A percentile compares a stretch with the other conserved stretches of the same genome.
Evolutionary conservation across 345 rosid species (phyloP).

Genomic region (Firmiana major): DNA sequence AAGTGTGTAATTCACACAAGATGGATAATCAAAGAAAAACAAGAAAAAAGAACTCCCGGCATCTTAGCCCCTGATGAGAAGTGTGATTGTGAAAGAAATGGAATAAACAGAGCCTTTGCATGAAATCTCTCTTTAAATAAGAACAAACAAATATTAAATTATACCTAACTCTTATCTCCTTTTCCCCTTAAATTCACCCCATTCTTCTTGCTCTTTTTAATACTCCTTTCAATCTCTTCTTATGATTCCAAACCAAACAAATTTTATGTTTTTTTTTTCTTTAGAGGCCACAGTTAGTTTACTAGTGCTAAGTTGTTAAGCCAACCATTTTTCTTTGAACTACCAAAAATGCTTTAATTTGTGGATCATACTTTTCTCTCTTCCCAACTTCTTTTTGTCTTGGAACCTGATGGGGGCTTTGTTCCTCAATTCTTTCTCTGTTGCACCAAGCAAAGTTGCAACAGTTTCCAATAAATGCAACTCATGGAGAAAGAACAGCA

Average conservation of each 20-base stretch:
- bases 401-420: constrained; percentile 64
- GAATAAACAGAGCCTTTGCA: constrained; percentile 9
- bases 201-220: background rate
- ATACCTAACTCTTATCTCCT: constrained; percentile 33
- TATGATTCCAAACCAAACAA: constrained; percentile 4
- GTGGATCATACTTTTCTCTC: constrained; percentile 20
- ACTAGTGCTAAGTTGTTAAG: constrained; percentile 42
- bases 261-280: constrained; percentile 26
- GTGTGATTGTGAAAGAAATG: constrained; percentile 6
- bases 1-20: background rate
- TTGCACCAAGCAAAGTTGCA: constrained; percentile 27
- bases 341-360: constrained; percentile 23
- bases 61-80: constrained; percentile 7
- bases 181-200: constrained; percentile 30
- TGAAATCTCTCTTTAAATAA: background rate
- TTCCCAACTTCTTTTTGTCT: constrained; percentile 30
- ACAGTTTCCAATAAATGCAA: constrained; percentile 21
- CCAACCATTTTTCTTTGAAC: constrained; percentile 45
- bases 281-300: constrained; percentile 43
- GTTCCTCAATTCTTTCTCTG: constrained; percentile 52
- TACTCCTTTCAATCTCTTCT: background rate
- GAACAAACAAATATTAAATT: background rate
- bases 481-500: constrained; percentile 28
- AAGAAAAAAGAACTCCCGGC: constrained; percentile 11
- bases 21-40: constrained; percentile 2